Evolutionary conservation across 257 asterid genomes (phyloP).

Genomic region (Nicotiana tabacum): DNA sequence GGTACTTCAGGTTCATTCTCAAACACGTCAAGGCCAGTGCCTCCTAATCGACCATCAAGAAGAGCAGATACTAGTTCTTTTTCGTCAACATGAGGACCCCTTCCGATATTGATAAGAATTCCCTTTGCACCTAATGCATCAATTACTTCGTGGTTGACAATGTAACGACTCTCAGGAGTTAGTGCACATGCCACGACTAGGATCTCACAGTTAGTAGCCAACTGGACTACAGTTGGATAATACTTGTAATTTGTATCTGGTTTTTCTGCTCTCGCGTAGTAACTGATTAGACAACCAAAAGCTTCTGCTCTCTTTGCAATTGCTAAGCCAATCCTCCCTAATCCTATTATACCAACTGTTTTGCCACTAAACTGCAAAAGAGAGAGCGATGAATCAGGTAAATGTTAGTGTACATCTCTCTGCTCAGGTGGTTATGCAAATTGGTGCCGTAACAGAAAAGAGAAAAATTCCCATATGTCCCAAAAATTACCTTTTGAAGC

Average conservation of each 20-base stretch:
- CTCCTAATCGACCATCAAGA: slow-evolving; percentile 72
- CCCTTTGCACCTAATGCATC: slow-evolving; percentile 68
- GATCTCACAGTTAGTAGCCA: slow-evolving; percentile 67
- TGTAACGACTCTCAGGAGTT: slow-evolving; percentile 51
- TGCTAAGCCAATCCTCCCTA: slow-evolving; percentile 72
- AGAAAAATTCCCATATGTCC: not conserved
- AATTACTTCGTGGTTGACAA: slow-evolving; percentile 58
- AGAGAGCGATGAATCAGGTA: not conserved
- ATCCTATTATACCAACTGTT: slow-evolving; percentile 60
- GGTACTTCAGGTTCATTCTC: slow-evolving; percentile 72
- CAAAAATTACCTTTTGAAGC: not conserved
- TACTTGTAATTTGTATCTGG: slow-evolving; percentile 42
- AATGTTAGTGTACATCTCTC: not conserved
- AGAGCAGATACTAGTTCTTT: slow-evolving; percentile 67
- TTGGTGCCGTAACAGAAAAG: not conserved
- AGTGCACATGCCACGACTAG: slow-evolving; percentile 66
- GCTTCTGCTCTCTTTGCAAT: slow-evolving; percentile 65
- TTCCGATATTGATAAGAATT: slow-evolving; percentile 62
- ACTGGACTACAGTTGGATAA: slow-evolving; percentile 34
- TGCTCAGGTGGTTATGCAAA: not conserved
- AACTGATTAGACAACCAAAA: slow-evolving; percentile 61
- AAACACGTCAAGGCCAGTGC: slow-evolving; percentile 78
- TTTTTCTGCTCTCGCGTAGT: slow-evolving; percentile 60
- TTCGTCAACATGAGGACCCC: slow-evolving; percentile 79
- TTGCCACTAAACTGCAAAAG: slow-evolving; percentile 65